A percentile compares a stretch with the other conserved stretches of the same genome.
These are phyloP conservation scores for Boechera retrofracta DNA, from an alignment of 345 rosid species.

Conservation along the genomic window DNA sequence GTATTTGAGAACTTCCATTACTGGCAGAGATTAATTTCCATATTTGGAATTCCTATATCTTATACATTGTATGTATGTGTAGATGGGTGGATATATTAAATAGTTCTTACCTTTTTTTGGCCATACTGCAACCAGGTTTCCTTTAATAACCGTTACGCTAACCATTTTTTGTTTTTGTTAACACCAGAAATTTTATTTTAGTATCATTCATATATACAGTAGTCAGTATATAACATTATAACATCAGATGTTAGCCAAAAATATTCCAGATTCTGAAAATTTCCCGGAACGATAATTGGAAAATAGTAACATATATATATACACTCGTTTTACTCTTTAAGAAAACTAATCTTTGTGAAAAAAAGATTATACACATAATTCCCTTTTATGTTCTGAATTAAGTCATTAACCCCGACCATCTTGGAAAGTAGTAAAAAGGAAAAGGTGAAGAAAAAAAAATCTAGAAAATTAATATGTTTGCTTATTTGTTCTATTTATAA, in stretches of 20 bases:
- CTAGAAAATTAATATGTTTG: background rate
- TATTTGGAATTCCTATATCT: conserved; percentile 14
- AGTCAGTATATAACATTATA: too few relatives aligned
- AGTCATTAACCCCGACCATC: background rate
- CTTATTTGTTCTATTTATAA: background rate
- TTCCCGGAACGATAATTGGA: conserved; percentile 1
- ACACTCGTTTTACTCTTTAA: background rate
- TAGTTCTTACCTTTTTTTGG: background rate
- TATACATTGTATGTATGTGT: background rate
- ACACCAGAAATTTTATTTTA: background rate
- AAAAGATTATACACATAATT: background rate
- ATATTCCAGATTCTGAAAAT: background rate
- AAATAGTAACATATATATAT: background rate
- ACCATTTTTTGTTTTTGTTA: background rate
- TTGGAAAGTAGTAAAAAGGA: background rate
- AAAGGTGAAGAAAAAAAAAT: background rate
- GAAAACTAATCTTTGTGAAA: background rate
- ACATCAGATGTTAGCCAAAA: background rate
- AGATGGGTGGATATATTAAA: background rate
- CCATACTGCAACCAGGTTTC: background rate
- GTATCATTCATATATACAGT: background rate
- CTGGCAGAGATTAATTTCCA: conserved; percentile 24
- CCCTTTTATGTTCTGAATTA: background rate
- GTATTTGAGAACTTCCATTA: conserved; percentile 27
- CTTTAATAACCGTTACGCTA: conserved; percentile 4